phyloP scores from a whole-genome alignment of 164 flowering plant species.

The Vitis labrusca region DNA sequence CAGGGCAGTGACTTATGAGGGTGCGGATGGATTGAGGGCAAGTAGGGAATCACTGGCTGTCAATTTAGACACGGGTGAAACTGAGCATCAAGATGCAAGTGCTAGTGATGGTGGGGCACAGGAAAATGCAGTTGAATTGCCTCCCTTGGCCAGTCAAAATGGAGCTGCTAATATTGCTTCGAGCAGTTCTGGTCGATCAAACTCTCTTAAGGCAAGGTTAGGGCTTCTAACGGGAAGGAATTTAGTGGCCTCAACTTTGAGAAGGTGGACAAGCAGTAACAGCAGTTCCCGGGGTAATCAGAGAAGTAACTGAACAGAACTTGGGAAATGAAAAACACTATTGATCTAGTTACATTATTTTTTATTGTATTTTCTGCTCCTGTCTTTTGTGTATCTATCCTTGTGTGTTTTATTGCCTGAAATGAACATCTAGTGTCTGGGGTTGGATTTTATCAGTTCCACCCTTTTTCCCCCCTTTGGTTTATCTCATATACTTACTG shows the following conservation, averaged over 20 bases:
- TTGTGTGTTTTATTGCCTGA: slow-evolving; percentile 18
- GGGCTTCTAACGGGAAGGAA: slow-evolving; percentile 52
- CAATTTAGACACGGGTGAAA: slow-evolving; percentile 62
- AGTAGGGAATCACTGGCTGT: slow-evolving; percentile 60
- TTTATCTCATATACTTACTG: not conserved
- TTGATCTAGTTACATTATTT: slow-evolving; percentile 17
- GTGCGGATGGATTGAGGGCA: slow-evolving; percentile 65
- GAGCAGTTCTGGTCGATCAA: slow-evolving; percentile 42
- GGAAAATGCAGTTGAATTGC: slow-evolving; percentile 38
- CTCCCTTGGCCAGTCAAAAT: slow-evolving; percentile 19
- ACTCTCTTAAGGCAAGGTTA: slow-evolving; percentile 52
- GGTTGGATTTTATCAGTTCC: slow-evolving; percentile 1
- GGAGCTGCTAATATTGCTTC: slow-evolving; percentile 31
- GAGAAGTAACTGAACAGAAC: slow-evolving; percentile 1
- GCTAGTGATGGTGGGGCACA: slow-evolving; percentile 53
- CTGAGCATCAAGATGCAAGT: slow-evolving; percentile 50
- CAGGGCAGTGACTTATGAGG: slow-evolving; percentile 65
- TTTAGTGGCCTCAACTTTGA: slow-evolving; percentile 60
- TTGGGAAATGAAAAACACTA: not conserved
- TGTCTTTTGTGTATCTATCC: slow-evolving; percentile 12
- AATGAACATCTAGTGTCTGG: slow-evolving; percentile 14
- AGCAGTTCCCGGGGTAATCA: slow-evolving; percentile 30
- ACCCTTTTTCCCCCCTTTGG: not conserved
- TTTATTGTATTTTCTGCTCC: slow-evolving; percentile 15
- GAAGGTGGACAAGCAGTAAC: slow-evolving; percentile 55